Base-by-base conservation (phyloP, 2,329 filamentous ascomycete species). In the Neopestalotiopsis sp. region DNA sequence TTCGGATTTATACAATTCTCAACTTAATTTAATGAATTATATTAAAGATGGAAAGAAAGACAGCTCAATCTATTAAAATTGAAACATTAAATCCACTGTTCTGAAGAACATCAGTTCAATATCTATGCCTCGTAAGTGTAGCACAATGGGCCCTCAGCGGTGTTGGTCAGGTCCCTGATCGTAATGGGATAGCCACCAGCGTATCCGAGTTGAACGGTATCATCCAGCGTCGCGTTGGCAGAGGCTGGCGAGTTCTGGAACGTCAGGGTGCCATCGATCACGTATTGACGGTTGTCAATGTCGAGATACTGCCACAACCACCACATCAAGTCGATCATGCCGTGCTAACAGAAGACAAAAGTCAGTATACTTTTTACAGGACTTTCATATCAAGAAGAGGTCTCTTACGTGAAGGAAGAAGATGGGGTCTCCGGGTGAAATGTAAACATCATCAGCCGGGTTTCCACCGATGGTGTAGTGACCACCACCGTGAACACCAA, bases 381-480 rank as follows among this genome's bases (percentile, higher is more conserved):
- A 1, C 10, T 24, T 9, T 24, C 14, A n/a, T 13, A 13, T 9
- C 34, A 20, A 24, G 17, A n/a, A 1, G 34, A 7, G 13, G 5
- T 12, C 10, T 42, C 32, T 34, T 40, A 63, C 77, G 59, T 79
- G 68, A 3, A 66, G 68, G 53, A 59, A 71, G 63, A 70, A 68
- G 30, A 71, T 53, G 5, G 59, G 34, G 5, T 65, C 57, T 1
- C n/a, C 24, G 1, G 67, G 69, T 0, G 67, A 68, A 12, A 49
- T 65, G 32, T 53, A 64, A 20, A 68, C 66, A 70, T 71, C 71
- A 71, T 72, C 76, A 42, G 74, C 78, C 10, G 79, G 80, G 17
- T 76, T 76, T 12, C 79, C 79, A 4, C 78, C 78, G 34, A 79
- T 75, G 14, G 76, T 78, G 68, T 80, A 81, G 67, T 81, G 79